Percentiles rank a stretch among this genome's conserved stretches.
Evolutionary conservation across 768 basidiomycete species (phyloP).

Genomic region (Lactifluus subvellereus): DNA sequence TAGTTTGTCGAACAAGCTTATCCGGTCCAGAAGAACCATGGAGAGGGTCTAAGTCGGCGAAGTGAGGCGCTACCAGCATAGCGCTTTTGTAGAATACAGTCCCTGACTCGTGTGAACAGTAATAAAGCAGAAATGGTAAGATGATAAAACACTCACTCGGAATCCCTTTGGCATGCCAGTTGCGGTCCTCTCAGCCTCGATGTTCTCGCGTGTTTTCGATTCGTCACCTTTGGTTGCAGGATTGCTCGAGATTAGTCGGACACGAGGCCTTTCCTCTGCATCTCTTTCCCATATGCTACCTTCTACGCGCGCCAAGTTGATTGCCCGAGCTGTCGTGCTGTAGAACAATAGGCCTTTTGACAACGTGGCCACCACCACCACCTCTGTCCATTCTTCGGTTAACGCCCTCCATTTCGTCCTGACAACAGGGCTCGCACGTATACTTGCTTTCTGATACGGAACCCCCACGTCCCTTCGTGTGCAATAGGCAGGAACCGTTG

Average conservation of each 20-base stretch:
- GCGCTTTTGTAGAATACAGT: neutral
- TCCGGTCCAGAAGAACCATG: neutral
- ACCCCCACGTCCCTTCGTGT: constrained; percentile 18
- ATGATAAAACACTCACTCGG: neutral
- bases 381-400: constrained; percentile 19
- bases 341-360: constrained; percentile 22
- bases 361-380: constrained; percentile 20
- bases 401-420: constrained; percentile 16
- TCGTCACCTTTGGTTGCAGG: constrained; percentile 14
- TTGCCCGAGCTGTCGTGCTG: constrained; percentile 17
- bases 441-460: constrained; percentile 15
- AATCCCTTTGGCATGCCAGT: constrained; percentile 13
- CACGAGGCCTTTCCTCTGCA: constrained; percentile 20
- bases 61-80: neutral
- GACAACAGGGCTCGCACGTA: constrained; percentile 9
- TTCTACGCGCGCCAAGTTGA: constrained; percentile 21
- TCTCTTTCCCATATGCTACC: constrained; percentile 23
- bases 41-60: neutral
- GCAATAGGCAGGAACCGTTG: constrained; percentile 24
- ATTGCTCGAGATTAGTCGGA: constrained; percentile 13
- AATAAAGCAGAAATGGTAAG: constrained; percentile 5
- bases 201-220: constrained; percentile 28
- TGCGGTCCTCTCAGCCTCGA: constrained; percentile 28
- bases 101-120: constrained; percentile 12
- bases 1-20: neutral